Conservation (phyloP, 2,329 filamentous ascomycete genomes). For the Fusarium mundagurra region DNA sequence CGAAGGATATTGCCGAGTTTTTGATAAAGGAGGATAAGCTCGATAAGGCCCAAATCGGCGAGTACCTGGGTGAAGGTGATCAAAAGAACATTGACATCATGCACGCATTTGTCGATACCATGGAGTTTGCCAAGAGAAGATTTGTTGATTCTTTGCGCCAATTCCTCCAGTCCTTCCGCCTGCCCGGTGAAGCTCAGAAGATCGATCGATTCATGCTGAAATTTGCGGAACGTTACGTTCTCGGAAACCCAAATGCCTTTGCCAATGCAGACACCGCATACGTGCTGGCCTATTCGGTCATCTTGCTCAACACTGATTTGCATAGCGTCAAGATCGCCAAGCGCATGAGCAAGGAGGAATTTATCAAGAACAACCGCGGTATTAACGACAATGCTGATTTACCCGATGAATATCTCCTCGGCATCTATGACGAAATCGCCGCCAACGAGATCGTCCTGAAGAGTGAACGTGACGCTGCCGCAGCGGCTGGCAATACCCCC, state of each 20-base stretch:
- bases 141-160: constrained; percentile 93
- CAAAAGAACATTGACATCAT: constrained; percentile 94
- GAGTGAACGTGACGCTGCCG: constrained; percentile 89
- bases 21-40: constrained; percentile 82
- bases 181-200: constrained; percentile 97
- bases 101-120: constrained; percentile 95
- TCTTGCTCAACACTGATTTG: constrained; percentile 94
- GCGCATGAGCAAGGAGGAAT: constrained; percentile 95
- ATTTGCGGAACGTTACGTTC: constrained; percentile 95
- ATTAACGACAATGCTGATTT: constrained; percentile 97
- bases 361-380: constrained; percentile 98
- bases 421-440: constrained; percentile 92
- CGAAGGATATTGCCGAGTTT: constrained; percentile 86
- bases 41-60: constrained; percentile 91
- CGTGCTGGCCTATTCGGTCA: constrained; percentile 94
- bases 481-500: constrained; percentile 73
- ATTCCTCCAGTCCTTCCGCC: constrained; percentile 92
- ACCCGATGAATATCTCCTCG: constrained; percentile 88
- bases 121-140: constrained; percentile 91
- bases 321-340: constrained; percentile 86
- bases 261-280: constrained; percentile 98
- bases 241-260: constrained; percentile 95
- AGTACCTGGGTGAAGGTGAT: constrained; percentile 94
- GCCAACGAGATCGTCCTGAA: constrained; percentile 93
- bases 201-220: constrained; percentile 99